A percentile compares a stretch with the other conserved stretches of the same genome.
Conservation (phyloP, 1,284 basidiomycete species). For the Cryptococcus sp. region DNA sequence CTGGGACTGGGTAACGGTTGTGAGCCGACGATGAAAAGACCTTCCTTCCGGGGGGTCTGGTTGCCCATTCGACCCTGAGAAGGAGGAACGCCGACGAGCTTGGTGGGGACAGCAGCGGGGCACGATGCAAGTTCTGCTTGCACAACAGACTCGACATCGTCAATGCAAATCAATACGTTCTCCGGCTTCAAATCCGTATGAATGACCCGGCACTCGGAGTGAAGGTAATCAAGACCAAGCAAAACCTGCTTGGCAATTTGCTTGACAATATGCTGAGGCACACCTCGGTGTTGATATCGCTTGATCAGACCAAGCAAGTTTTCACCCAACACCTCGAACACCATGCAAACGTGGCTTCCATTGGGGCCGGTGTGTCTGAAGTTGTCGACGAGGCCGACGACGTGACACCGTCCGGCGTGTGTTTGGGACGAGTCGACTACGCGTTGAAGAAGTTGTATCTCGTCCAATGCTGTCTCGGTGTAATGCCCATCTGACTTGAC, state of each 20-base stretch:
- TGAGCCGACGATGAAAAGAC: constrained; percentile 86
- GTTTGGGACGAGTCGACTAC: constrained; percentile 80
- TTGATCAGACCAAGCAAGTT: constrained; percentile 98
- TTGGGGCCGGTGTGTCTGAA: constrained; percentile 96
- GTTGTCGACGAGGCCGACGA: constrained; percentile 95
- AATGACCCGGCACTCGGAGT: constrained; percentile 92
- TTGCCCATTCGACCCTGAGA: constrained; percentile 94
- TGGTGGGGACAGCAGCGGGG: constrained; percentile 65
- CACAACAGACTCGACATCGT: constrained; percentile 94
- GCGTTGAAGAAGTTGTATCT: constrained; percentile 95
- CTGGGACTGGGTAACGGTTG: constrained; percentile 83
- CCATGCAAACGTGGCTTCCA: constrained; percentile 98
- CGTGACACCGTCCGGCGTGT: constrained; percentile 62
- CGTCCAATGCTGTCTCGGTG: constrained; percentile 96
- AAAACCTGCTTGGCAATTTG: constrained; percentile 98
- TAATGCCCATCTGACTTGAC: constrained; percentile 97
- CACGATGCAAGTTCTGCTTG: constrained; percentile 72
- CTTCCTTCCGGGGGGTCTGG: constrained; percentile 89
- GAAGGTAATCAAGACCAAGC: constrained; percentile 96
- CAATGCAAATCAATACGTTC: constrained; percentile 96
- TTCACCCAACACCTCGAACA: constrained; percentile 97
- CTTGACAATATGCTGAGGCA: constrained; percentile 89
- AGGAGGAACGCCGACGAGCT: constrained; percentile 92
- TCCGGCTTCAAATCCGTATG: constrained; percentile 97
- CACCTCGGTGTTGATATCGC: constrained; percentile 79